Conservation (phyloP, 257 asterid species). For the Henckelia pumila region DNA sequence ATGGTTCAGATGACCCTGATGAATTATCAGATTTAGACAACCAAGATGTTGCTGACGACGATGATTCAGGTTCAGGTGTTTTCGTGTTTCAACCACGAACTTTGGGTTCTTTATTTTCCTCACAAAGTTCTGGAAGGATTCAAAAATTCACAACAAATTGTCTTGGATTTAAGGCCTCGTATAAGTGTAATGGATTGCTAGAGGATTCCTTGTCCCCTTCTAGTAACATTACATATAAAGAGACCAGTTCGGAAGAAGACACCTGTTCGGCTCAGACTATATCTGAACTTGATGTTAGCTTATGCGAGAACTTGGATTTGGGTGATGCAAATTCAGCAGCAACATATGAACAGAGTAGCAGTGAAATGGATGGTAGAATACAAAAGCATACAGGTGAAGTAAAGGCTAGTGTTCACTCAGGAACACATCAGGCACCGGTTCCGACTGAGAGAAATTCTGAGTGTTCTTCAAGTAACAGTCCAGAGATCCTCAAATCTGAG, state of each 20-base stretch:
- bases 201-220: conserved; percentile 42
- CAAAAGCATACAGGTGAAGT: conserved; percentile 24
- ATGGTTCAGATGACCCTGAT: conserved; percentile 65
- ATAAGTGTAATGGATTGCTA: conserved; percentile 29
- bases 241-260: conserved; percentile 44
- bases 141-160: conserved; percentile 40
- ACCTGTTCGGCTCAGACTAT: conserved; percentile 39
- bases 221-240: conserved; percentile 38
- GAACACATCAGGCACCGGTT: conserved; percentile 25
- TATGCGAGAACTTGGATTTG: conserved; percentile 19
- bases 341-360: conserved; percentile 17
- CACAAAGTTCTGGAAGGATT: conserved; percentile 50
- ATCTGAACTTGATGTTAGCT: conserved; percentile 31
- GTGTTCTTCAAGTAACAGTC: conserved; percentile 47
- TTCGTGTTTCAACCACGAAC: conserved; percentile 77
- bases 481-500: conserved; percentile 29
- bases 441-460: conserved; percentile 31
- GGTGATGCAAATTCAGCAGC: conserved; percentile 26
- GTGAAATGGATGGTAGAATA: conserved; percentile 21
- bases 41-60: conserved; percentile 53
- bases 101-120: conserved; percentile 56
- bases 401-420: conserved; percentile 27
- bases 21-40: conserved; percentile 55
- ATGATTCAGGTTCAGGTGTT: conserved; percentile 55
- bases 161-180: conserved; percentile 32